Evolutionary conservation across 2,329 filamentous ascomycete genomes (phyloP).

Genomic region (Phoma herbarum): DNA sequence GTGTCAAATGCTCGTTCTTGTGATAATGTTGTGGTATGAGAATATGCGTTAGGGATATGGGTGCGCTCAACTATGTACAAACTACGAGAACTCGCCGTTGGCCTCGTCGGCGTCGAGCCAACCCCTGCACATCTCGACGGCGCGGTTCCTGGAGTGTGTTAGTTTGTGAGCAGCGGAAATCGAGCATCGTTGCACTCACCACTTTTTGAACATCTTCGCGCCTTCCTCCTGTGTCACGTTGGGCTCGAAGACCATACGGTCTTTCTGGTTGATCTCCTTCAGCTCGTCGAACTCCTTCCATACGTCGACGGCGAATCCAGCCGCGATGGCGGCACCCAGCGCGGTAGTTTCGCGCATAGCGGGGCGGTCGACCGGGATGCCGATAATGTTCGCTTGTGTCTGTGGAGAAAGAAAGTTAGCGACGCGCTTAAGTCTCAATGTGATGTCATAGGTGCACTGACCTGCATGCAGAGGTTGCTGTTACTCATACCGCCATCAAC

Average conservation of each 20-base stretch:
- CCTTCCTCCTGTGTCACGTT: slow-evolving; percentile 67
- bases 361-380: slow-evolving; percentile 83
- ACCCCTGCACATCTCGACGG: slow-evolving; percentile 80
- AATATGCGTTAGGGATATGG: slow-evolving; percentile 15
- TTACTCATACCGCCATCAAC: slow-evolving; percentile 92
- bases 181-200: slow-evolving; percentile 51
- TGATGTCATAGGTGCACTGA: slow-evolving; percentile 33
- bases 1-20: background rate
- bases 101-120: slow-evolving; percentile 65
- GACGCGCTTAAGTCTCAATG: slow-evolving; percentile 14
- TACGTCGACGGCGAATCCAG: slow-evolving; percentile 81
- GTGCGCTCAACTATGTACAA: slow-evolving; percentile 21
- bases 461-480: slow-evolving; percentile 86
- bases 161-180: background rate
- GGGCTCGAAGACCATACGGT: slow-evolving; percentile 75
- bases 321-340: slow-evolving; percentile 86
- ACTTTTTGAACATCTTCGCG: slow-evolving; percentile 71
- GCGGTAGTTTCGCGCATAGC: slow-evolving; percentile 91
- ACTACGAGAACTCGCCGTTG: slow-evolving; percentile 44
- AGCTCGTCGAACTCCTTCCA: slow-evolving; percentile 81
- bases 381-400: slow-evolving; percentile 86
- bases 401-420: slow-evolving; percentile 32
- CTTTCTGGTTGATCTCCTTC: slow-evolving; percentile 74
- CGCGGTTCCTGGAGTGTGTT: slow-evolving; percentile 43
- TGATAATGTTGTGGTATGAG: background rate